These are phyloP conservation scores for Escovopsis sp. DNA, from an alignment of 2,329 filamentous ascomycete species.

Conservation along the genomic window DNA sequence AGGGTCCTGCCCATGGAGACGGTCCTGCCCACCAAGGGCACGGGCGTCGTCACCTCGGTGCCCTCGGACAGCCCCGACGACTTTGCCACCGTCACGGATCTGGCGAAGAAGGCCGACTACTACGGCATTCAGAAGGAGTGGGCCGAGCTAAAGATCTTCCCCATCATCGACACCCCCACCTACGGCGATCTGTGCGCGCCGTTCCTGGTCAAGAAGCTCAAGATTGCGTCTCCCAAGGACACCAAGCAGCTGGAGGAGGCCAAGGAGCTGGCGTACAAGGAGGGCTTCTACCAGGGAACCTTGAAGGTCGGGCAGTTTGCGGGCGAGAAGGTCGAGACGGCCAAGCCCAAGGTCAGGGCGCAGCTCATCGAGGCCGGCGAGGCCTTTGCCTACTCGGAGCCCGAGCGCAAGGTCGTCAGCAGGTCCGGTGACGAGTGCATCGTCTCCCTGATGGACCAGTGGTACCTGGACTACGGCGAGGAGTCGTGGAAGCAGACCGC, in stretches of 20 bases:
- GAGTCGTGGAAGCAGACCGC: slow-evolving; percentile 71
- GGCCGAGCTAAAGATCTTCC: slow-evolving; percentile 78
- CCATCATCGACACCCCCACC: slow-evolving; percentile 77
- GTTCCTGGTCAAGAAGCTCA: slow-evolving; percentile 75
- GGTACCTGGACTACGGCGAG: slow-evolving; percentile 95
- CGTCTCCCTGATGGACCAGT: slow-evolving; percentile 86
- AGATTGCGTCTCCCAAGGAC: slow-evolving; percentile 95
- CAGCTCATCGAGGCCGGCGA: slow-evolving; percentile 61
- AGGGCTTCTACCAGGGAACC: slow-evolving; percentile 89
- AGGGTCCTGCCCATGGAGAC: slow-evolving; percentile 91
- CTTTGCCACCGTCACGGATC: slow-evolving; percentile 73
- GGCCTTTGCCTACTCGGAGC: slow-evolving; percentile 88
- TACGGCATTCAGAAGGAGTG: slow-evolving; percentile 95
- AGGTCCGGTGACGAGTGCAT: slow-evolving; percentile 88
- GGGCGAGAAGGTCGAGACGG: slow-evolving; percentile 72
- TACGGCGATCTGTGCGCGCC: slow-evolving; percentile 78
- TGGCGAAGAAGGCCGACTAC: slow-evolving; percentile 90
- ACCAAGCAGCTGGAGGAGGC: slow-evolving; percentile 76
- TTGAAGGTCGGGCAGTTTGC: slow-evolving; percentile 81
- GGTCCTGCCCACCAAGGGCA: slow-evolving; percentile 85
- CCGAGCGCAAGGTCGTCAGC: slow-evolving; percentile 76
- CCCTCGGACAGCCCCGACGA: slow-evolving; percentile 92
- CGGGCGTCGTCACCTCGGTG: slow-evolving; percentile 89
- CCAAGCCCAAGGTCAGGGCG: slow-evolving; percentile 72
- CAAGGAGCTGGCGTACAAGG: slow-evolving; percentile 93